Evolutionary conservation across 345 rosid genomes (phyloP).

Genomic region (Acer campestre): DNA sequence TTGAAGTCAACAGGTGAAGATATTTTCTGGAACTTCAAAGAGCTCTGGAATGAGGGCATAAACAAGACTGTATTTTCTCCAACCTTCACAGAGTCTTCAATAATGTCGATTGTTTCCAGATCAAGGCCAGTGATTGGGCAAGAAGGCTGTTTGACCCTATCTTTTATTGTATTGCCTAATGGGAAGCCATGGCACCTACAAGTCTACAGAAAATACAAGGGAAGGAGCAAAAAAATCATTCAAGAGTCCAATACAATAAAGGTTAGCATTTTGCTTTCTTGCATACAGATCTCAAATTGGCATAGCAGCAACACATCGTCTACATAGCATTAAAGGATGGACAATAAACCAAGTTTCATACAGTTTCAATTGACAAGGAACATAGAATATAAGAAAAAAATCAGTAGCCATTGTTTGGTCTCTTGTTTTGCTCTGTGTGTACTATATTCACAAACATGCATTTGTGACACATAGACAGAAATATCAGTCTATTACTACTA

Average conservation of each 20-base stretch:
- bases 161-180: slow-evolving; percentile 36
- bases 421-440: not conserved
- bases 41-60: slow-evolving; percentile 56
- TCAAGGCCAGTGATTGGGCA: slow-evolving; percentile 57
- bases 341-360: not conserved
- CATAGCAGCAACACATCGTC: not conserved
- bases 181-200: slow-evolving; percentile 77
- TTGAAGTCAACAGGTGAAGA: slow-evolving; percentile 59
- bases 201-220: slow-evolving; percentile 44
- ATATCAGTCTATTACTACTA: not conserved
- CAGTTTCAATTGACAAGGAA: not conserved
- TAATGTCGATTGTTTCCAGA: slow-evolving; percentile 51
- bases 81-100: slow-evolving; percentile 62
- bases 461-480: not conserved
- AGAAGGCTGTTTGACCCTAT: slow-evolving; percentile 33
- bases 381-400: not conserved
- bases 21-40: slow-evolving; percentile 44
- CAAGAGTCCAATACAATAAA: not conserved
- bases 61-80: slow-evolving; percentile 60
- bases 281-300: not conserved
- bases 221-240: slow-evolving; percentile 2
- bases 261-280: not conserved
- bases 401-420: not conserved
- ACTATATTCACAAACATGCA: not conserved
- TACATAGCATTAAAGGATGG: not conserved